These are phyloP conservation scores for Paraphoma sp. DNA, from an alignment of 2,329 filamentous ascomycete species.

Conservation along the genomic window DNA sequence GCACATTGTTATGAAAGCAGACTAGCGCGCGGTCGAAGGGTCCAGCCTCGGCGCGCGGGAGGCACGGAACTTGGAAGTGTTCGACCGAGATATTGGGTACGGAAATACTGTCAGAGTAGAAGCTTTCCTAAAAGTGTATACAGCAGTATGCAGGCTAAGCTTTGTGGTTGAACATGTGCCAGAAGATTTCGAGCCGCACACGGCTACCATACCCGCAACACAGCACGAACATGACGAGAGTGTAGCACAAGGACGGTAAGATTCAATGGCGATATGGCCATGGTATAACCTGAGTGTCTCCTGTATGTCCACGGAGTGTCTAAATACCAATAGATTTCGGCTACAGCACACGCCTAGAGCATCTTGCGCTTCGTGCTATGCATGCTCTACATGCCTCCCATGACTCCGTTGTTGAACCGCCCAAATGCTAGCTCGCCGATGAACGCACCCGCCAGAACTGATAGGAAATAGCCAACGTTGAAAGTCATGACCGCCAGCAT, in stretches of 20 bases:
- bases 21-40: conserved; percentile 25
- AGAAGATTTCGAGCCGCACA: not conserved
- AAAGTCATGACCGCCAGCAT: conserved; percentile 94
- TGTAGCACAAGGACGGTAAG: not conserved
- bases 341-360: not conserved
- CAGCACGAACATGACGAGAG: not conserved
- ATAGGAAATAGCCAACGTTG: conserved; percentile 85
- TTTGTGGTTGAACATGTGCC: not conserved
- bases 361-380: not conserved
- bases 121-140: not conserved
- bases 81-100: not conserved
- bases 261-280: not conserved
- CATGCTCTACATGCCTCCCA: conserved; percentile 31
- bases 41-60: not conserved
- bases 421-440: conserved; percentile 84
- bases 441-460: conserved; percentile 79
- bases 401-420: conserved; percentile 61
- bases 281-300: not conserved
- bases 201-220: not conserved
- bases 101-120: conserved; percentile 4
- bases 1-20: conserved; percentile 40
- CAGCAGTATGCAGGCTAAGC: not conserved
- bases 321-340: not conserved
- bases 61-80: not conserved
- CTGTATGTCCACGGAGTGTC: not conserved